Base-by-base conservation (phyloP, 805 yeast species). In the Hanseniaspora meyeri region DNA sequence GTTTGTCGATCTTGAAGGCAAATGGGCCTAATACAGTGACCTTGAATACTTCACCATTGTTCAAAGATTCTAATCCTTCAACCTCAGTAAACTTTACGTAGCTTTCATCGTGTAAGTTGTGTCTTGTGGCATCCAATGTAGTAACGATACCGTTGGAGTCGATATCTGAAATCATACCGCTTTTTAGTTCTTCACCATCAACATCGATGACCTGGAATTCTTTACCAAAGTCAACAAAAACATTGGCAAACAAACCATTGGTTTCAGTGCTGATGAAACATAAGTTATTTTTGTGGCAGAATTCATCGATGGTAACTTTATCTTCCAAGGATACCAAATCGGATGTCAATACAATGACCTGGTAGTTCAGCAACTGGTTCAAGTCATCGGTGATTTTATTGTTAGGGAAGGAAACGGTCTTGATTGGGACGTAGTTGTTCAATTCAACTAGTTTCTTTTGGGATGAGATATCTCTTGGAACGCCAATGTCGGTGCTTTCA, bases 21-120 rank as follows among this genome's bases (percentile, higher is more conserved):
- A 79, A 89, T n/a, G 98, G 98, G 16, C 97, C 98, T 59, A 85
- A 75, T 1, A 89, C 97, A 65, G 82, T 84, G 54, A 93, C 79
- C 66, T 85, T 84, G 66, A 75, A 81, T 16, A 88, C 77, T 57
- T 77, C 71, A 5, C 91, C 95, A 62, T 82, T 82, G 67, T 90
- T 87, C 60, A 88, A 72, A 60, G 76, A 76, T 10, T 78, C 81
- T 66, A 88, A 74, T 42, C 97, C 97, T 65, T 82, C 79, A 39
- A 90, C 83, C 70, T 90, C 97, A 14, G 85, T 66, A 64, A 93
- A 89, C 68, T 84, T 86, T 56, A 93, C 96, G 66, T 72, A 85
- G 63, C 86, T 85, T 17, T 97, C 97, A 69, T 88, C 96, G 73
- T 90, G 87, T 55, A 93, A 75, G 19, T 95, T 95, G 66, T 93